Base-by-base conservation (phyloP, 2,329 filamentous ascomycete genomes). In the Acrodontium crateriforme region DNA sequence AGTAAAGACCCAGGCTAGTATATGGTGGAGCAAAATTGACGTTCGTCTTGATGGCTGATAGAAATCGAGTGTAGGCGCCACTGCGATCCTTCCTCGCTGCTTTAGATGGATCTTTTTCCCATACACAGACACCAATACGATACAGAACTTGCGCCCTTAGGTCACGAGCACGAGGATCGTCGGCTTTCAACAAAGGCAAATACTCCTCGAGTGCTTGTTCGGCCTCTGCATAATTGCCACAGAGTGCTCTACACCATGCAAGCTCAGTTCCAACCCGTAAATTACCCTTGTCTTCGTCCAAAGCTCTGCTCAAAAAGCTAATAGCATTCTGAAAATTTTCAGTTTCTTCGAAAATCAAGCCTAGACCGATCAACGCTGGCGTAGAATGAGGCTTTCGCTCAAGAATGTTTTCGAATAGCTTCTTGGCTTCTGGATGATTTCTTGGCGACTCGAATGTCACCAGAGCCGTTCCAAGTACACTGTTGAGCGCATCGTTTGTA, bases 341-440 rank as follows among this genome's bases (percentile, higher is more conserved):
- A 39, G 93, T 84, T 44, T 95, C 89, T 53, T 94, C 84, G 25
- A 85, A 77, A 21, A 98, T 87, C 14, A 95, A 58, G 1, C 89
- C 91, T 18, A 94, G 73, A 1, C 89, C 89, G 24, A 95, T 80
- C 36, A 98, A 62, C 2, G 85, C 85, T 16, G 74, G 60, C 1
- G 84, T 91, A 1, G 79, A 85, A 3, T 70, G 71, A 2, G 74
- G 67, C 31, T 91, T 83, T 15, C 78, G 71, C 25, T 71, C 62
- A 1, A 98, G 64, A 4, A 95, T 79, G 16, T 69, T 69, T 41
- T 93, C 75, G 41, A 98, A 95, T 0, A 94, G 64, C n/a, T 56
- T 55, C 48, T 82, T 87, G 2, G 89, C 85, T 56, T 95, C 87
- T 11, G 74, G 67, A 42, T 98, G 89, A 46, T 95, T 76, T 35